Evolutionary conservation across 495 filamentous ascomycete genomes (phyloP).

Genomic region (Stereocaulon alpinum): DNA sequence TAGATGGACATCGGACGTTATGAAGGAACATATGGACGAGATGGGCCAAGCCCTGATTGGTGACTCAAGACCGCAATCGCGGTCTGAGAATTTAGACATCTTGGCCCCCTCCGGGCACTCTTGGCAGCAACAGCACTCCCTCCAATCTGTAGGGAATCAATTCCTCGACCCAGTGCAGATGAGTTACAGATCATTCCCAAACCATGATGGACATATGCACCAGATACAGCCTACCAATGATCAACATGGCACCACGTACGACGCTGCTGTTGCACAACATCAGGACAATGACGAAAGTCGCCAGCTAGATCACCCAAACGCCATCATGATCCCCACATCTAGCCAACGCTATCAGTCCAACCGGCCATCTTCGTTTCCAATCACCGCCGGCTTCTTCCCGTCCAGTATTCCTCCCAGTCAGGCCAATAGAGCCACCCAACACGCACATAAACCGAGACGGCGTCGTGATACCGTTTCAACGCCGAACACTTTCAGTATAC

Average conservation of each 20-base stretch:
- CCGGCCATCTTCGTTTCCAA: conserved; percentile 5
- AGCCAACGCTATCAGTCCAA: neutral
- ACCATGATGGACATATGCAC: no score
- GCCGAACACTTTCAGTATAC: neutral
- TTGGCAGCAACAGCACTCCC: neutral
- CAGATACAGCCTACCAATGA: neutral
- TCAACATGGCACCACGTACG: neutral
- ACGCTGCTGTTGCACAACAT: neutral
- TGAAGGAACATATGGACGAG: neutral
- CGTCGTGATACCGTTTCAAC: neutral
- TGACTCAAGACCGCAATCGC: neutral
- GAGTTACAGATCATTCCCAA: neutral
- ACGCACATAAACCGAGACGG: neutral
- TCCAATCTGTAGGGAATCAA: neutral
- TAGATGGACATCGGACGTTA: neutral
- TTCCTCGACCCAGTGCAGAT: neutral
- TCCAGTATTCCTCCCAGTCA: neutral
- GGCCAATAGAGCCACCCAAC: neutral
- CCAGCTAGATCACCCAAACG: conserved; percentile 5
- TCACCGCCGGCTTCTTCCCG: neutral
- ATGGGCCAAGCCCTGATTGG: neutral
- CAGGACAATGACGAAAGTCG: neutral
- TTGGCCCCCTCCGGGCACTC: neutral
- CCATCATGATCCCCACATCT: neutral
- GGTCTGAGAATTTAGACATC: neutral